Conservation (phyloP, 371 early-diverging fungal species). For the Mucor velutinosus region DNA sequence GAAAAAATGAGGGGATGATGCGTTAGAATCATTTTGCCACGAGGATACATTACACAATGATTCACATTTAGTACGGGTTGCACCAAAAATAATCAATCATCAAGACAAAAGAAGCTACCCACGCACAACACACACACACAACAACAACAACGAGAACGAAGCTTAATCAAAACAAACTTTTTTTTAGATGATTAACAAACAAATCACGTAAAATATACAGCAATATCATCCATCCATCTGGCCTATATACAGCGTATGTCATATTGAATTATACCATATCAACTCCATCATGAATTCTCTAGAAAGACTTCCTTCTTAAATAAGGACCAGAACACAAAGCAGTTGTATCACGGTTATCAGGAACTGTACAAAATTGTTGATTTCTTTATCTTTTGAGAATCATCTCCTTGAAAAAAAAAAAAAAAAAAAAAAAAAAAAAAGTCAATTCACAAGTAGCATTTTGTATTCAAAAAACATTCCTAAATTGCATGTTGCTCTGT, state of each 20-base stretch:
- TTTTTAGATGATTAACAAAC: not conserved
- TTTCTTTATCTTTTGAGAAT: not conserved
- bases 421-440: not conserved
- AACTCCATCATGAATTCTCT: not conserved
- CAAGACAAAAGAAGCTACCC: conserved; percentile 1
- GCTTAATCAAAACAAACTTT: conserved; percentile 2
- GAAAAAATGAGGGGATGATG: not conserved
- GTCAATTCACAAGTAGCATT: not conserved
- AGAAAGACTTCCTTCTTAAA: not conserved
- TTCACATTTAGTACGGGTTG: not conserved
- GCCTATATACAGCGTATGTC: not conserved
- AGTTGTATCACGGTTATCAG: not conserved
- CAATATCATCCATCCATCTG: not conserved
- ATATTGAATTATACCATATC: not conserved
- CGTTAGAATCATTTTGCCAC: conserved; percentile 3
- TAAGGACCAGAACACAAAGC: not conserved
- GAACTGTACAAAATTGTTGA: not conserved
- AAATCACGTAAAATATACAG: not conserved
- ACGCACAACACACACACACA: not conserved
- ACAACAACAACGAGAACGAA: not conserved
- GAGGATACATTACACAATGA: conserved; percentile 6
- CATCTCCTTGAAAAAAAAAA: not conserved
- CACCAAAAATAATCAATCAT: not conserved
- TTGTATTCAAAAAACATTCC: not conserved
- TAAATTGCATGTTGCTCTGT: not conserved